Percentiles rank a stretch among this genome's conserved stretches.
Evolutionary conservation across 1,284 basidiomycete species (phyloP).

Genomic region (Vanrija sp.): DNA sequence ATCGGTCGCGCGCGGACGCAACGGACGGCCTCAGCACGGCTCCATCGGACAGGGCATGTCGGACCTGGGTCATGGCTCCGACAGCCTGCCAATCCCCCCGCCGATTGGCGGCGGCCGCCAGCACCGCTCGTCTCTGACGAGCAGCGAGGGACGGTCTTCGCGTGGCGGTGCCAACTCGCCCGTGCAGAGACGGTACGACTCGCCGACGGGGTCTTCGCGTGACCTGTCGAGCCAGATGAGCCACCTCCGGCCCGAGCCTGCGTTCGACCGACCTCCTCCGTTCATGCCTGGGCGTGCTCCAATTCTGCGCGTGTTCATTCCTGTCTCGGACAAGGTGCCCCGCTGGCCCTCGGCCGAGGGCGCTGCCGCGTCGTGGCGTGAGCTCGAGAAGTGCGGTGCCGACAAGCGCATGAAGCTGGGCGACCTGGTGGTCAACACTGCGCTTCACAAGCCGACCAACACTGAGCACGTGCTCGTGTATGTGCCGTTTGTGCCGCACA

Average conservation of each 20-base stretch:
- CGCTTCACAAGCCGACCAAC: conserved; percentile 31
- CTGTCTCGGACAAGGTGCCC: conserved; percentile 33
- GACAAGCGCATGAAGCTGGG: conserved; percentile 40
- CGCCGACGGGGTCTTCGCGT: conserved; percentile 7
- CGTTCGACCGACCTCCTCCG: conserved; percentile 45
- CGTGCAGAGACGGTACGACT: conserved; percentile 16
- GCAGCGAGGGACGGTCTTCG: conserved; percentile 24
- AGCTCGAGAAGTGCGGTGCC: conserved; percentile 48
- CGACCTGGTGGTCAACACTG: conserved; percentile 48
- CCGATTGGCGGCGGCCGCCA: conserved; percentile 20
- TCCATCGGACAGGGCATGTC: background rate
- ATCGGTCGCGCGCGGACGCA: conserved; percentile 13
- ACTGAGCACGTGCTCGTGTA: conserved; percentile 42
- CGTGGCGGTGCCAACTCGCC: conserved; percentile 21
- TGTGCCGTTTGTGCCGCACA: conserved; percentile 39
- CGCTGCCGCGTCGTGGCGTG: conserved; percentile 34
- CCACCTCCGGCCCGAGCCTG: conserved; percentile 30
- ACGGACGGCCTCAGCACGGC: background rate
- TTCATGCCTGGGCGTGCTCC: conserved; percentile 44
- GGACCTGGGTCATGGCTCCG: background rate
- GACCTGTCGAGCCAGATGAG: background rate
- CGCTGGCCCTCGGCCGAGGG: conserved; percentile 48
- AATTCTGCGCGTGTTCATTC: conserved; percentile 46
- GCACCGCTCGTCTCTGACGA: conserved; percentile 28
- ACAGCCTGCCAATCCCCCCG: conserved; percentile 22